Conservation (phyloP, 306 rosid genomes). For the Cucurbita maxima region DNA sequence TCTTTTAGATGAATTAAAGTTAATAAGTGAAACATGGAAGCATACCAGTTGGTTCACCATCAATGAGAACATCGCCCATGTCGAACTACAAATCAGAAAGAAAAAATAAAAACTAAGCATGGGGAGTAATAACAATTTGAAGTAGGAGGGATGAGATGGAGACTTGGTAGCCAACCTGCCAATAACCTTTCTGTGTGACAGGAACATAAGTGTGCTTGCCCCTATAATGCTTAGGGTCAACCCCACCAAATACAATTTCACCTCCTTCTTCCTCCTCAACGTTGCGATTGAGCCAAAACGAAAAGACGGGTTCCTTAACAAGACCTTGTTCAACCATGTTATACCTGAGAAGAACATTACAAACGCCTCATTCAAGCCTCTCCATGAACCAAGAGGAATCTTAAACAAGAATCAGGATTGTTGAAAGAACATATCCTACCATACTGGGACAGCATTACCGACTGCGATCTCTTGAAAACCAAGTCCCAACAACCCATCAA, state of each 20-base stretch:
- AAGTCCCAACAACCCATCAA: constrained; percentile 90
- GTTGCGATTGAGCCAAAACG: constrained; percentile 90
- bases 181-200: constrained; percentile 70
- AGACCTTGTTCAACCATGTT: constrained; percentile 70
- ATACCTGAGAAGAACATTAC: constrained; percentile 42
- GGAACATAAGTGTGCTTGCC: constrained; percentile 86
- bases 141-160: not conserved
- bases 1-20: not conserved
- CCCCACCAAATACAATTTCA: constrained; percentile 91
- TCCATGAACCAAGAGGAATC: not conserved
- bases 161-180: constrained; percentile 55
- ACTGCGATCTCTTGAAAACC: constrained; percentile 90
- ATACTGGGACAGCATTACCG: constrained; percentile 67
- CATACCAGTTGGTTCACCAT: constrained; percentile 66
- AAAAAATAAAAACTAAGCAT: not conserved
- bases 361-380: constrained; percentile 5
- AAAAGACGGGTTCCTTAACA: constrained; percentile 65
- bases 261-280: constrained; percentile 58
- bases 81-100: constrained; percentile 34
- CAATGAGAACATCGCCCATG: constrained; percentile 87
- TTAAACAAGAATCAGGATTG: not conserved
- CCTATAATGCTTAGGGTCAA: constrained; percentile 71
- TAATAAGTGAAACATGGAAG: not conserved
- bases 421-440: constrained; percentile 26
- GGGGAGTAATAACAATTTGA: not conserved